Evolutionary conservation across 768 basidiomycete species (phyloP), one percentile per base, ranked within the genome.

Genomic region (Arthromyces matolae): DNA sequence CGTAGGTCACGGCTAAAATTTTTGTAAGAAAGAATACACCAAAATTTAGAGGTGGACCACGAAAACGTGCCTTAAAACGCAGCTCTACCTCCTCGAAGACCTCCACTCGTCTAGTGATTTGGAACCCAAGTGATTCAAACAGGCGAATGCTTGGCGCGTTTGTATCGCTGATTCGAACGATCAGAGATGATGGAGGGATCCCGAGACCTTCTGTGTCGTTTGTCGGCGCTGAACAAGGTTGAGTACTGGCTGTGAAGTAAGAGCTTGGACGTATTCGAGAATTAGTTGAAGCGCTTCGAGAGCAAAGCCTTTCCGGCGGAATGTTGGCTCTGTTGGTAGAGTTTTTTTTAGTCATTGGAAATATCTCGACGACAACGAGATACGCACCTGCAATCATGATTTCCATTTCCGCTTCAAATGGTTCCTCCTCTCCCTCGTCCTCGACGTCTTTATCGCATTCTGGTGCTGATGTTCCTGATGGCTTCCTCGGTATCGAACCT

Each of bases 311-410:
- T 76, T 76, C 5, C 90, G 76, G 8, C 91, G 77, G 63, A 81
- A 89, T 0, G 66, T 66, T 20, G 72, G 69, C 53, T 91, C 89
- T 90, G 63, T 1, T n/a, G n/a, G 13, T 20, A 14, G 19, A 18
- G 3, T 7, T 23, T 28, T 12, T 20, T 10, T 20, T 18, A 2
- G 29, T 27, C 7, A 38, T 4, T 43, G 8, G 8, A 18, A 32
- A 8, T 12, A 13, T 14, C 45, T 37, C 13, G 16, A 22, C 24
- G 39, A 29, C 16, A 16, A 29, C 12, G 31, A 12, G 29, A 20
- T n/a, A 29, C 70, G 47, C 52, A 84, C 89, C 87, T 58, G 93
- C 92, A 51, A 95, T 86, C 93, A 95, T 97, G 50, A 95, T 83
- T 63, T 95, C 92, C 22, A 83, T 79, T 60, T 97, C 94, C 2